Conservation (phyloP, 2,329 filamentous ascomycete genomes). For the Paracamarosporium sp. region DNA sequence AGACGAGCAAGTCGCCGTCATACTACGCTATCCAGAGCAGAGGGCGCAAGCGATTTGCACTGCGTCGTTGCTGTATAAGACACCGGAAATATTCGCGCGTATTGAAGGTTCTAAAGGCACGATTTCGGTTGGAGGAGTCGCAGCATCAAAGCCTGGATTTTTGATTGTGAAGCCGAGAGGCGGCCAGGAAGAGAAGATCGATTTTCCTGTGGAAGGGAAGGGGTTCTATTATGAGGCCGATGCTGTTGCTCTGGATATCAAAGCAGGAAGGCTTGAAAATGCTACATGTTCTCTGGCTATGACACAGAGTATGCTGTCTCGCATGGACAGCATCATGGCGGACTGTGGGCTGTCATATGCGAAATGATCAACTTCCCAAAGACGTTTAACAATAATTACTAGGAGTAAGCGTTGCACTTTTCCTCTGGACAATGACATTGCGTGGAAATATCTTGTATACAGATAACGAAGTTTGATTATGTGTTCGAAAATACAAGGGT, state of each 20-base stretch:
- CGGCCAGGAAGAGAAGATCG: background rate
- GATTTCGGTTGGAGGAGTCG: background rate
- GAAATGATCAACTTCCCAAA: too few species aligned
- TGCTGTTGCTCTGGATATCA: constrained; percentile 3
- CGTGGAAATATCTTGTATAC: too few species aligned
- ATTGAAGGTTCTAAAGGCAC: constrained; percentile 4
- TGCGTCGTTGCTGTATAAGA: background rate
- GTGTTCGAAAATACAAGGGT: too few species aligned
- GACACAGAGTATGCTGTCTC: background rate
- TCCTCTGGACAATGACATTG: too few species aligned
- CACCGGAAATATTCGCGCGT: background rate
- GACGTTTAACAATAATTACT: too few species aligned
- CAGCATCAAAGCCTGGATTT: background rate
- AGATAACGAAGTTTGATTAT: too few species aligned
- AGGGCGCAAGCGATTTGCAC: background rate
- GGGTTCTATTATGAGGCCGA: constrained; percentile 7
- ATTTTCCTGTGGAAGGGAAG: background rate
- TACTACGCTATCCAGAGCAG: background rate
- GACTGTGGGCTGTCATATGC: background rate
- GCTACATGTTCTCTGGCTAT: background rate
- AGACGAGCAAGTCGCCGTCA: background rate
- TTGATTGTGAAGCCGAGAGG: background rate
- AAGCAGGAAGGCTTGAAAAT: background rate
- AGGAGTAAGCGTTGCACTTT: too few species aligned
- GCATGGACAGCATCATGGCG: background rate